Base-by-base conservation (phyloP, 2,329 filamentous ascomycete species). In the Penicillium nordicum region DNA sequence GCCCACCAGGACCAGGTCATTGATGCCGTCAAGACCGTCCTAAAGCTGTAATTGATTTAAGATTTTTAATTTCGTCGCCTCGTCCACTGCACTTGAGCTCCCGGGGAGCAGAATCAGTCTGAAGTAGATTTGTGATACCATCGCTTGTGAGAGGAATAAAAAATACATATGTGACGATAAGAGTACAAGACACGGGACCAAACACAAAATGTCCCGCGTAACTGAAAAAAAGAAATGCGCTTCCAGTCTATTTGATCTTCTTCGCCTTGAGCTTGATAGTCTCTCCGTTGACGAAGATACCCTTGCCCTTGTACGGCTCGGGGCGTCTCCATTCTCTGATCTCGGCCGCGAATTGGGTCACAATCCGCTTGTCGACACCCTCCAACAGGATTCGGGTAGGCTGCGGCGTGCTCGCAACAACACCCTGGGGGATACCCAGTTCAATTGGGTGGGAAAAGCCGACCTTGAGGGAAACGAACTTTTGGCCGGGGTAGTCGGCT, bases 301-400 rank as follows among this genome's bases (percentile, higher is more conserved):
- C 94, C 85, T 99, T 97, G 65, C 94, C 94, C 85, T 99, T 99
- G 78, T 99, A 99, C 63, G 94, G 94, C 79, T 99, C 94, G 30
- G 94, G 94, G 63, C 84, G 84, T 72, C 94, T 87, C 93, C 93
- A 97, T 76, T 81, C 84, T 67, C 91, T 83, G 65, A 99, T 95
- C 66, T 87, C 81, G 0, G 94, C 94, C 18, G 94, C 94, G 75
- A 97, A 97, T 57, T 89, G 87, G 82, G 92, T 94, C 61, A 99
- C 86, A 47, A 87, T 83, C 76, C 95, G 88, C 72, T 91, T 92
- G 72, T 97, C 85, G 50, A 88, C 82, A 9, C 94, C 92, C 78
- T 99, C 92, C 38, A 99, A 78, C 66, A 99, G 78, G 64, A 99
- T 90, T 57, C 92, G 86, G 34, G 94, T 99, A 41, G 93, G 92